phyloP scores from a whole-genome alignment of 257 asterid genomes.

The Petrea volubilis region DNA sequence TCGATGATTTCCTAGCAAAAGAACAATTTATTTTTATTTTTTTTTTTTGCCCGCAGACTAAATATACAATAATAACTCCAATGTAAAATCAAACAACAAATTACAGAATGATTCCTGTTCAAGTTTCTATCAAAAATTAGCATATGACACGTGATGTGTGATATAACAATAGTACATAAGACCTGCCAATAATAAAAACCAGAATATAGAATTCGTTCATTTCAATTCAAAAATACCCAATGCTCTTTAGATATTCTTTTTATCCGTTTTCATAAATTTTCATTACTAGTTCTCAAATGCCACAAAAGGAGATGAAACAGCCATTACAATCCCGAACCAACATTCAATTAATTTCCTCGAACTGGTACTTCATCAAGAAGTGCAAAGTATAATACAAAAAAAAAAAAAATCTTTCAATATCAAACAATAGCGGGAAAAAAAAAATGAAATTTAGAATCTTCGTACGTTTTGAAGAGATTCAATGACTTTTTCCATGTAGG shows the following conservation, averaged over 20 bases:
- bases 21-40: no score
- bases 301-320: background rate
- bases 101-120: background rate
- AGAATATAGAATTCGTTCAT: background rate
- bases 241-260: background rate
- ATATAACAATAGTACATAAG: background rate
- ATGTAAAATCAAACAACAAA: background rate
- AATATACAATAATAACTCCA: background rate
- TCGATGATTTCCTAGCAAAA: background rate
- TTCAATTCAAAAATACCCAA: conserved; percentile 1
- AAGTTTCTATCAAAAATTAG: background rate
- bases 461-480: conserved; percentile 84
- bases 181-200: background rate
- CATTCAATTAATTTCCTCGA: background rate
- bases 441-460: background rate
- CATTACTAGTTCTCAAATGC: background rate
- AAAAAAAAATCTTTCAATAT: background rate
- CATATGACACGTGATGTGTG: background rate
- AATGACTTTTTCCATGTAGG: conserved; percentile 96
- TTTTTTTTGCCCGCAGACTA: no score
- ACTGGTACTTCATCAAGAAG: background rate
- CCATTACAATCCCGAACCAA: background rate
- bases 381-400: background rate
- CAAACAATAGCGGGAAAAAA: background rate
- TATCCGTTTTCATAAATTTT: background rate